Base-by-base conservation (phyloP, 2,329 filamentous ascomycete genomes). In the Thelonectria blattea region DNA sequence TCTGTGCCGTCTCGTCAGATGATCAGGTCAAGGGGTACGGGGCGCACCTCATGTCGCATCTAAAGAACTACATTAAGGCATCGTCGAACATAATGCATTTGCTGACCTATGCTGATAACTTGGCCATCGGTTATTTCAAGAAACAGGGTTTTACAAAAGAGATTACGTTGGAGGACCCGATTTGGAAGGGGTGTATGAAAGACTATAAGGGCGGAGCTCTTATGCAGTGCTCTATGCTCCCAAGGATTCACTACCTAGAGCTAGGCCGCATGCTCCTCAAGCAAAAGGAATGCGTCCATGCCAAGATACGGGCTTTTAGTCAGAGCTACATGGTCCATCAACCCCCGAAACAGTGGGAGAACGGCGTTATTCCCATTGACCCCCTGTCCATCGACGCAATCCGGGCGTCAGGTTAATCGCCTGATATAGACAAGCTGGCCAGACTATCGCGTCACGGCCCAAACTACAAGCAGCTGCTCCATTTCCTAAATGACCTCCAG, bases 181-280 rank as follows among this genome's bases (percentile, higher is more conserved):
- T 92, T 5, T 99, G 95, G 95, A 98, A 98, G 95, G 95, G 95
- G 3, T 99, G 98, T 72, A 99, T 99, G 81, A 99, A 99, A 75
- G 95, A 99, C 74, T 98, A 99, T 75, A 94, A 98, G 78, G 95
- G 95, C 60, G 95, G 95, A 60, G 98, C 95, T 0, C 96, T 98
- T 63, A 99, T 99, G 95, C 95, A 98, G 79, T 99, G 95, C 73
- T 92, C 91, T 53, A 98, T 99, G 95, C 84, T 99, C 22, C 94
- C 94, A 8, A 91, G 91, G 64, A 92, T 98, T 54, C 90, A 94
- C 49, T 98, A 98, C 76, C 88, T 99, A 5, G 94, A 98, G 76
- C 87, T 88, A 71, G 91, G 92, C 4, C 89, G 93, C 65, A 96
- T 98, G 92, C 84, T 99, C 2, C 85, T 97, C 49, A 98, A 98